Conservation (phyloP, 2,329 filamentous ascomycete genomes). For the Nothophoma quercina region DNA sequence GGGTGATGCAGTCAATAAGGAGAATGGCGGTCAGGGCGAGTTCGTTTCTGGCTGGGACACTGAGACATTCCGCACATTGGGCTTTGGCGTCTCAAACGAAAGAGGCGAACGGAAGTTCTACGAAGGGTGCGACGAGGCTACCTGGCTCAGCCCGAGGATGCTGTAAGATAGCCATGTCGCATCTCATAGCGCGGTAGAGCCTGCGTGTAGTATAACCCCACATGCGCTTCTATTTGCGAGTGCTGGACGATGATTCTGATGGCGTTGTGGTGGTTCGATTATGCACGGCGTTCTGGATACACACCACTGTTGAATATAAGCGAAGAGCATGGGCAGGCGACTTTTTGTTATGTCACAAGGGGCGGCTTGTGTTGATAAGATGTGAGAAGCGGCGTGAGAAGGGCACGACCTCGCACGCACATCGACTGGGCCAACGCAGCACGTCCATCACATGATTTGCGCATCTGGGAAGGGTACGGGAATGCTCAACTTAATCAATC, state of each 20-base stretch:
- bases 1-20: constrained; percentile 42
- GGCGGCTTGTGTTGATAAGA: constrained; percentile 5
- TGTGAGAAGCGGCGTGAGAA: not conserved
- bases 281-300: constrained; percentile 37
- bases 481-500: not conserved
- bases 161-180: constrained; percentile 13
- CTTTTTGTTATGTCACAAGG: not conserved
- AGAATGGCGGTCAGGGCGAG: constrained; percentile 45
- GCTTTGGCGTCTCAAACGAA: constrained; percentile 44
- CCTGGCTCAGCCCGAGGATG: constrained; percentile 49
- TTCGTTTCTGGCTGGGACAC: constrained; percentile 51
- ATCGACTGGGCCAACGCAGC: constrained; percentile 2
- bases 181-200: not conserved
- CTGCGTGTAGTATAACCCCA: not conserved
- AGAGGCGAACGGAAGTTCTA: constrained; percentile 41
- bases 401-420: not conserved
- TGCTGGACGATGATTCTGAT: constrained; percentile 20
- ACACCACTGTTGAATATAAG: constrained; percentile 15
- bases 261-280: constrained; percentile 36
- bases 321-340: constrained; percentile 7
- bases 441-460: not conserved
- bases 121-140: constrained; percentile 47
- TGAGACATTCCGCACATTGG: constrained; percentile 45
- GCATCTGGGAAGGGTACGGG: not conserved
- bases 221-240: constrained; percentile 9